phyloP scores from a whole-genome alignment of 306 rosid species.

The Casuarina glauca region DNA sequence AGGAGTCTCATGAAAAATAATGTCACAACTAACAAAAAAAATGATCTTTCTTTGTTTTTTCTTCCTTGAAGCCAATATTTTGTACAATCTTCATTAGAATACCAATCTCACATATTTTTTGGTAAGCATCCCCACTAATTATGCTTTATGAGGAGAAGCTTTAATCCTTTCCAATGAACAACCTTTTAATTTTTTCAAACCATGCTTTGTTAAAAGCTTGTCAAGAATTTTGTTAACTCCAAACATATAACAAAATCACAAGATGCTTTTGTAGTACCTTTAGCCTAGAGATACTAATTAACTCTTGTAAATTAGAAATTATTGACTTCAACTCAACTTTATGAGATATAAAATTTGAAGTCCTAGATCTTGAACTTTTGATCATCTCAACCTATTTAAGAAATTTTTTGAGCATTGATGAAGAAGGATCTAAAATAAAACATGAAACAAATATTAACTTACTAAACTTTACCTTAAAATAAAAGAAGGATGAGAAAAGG shows the following conservation, averaged over 20 bases:
- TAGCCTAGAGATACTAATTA: slow-evolving; percentile 73
- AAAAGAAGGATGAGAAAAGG: not conserved
- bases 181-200: slow-evolving; percentile 88
- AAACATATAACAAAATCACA: slow-evolving; percentile 61
- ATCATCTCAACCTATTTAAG: slow-evolving; percentile 71
- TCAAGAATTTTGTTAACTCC: slow-evolving; percentile 69
- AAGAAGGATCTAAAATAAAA: slow-evolving; percentile 69
- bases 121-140: slow-evolving; percentile 92
- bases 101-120: slow-evolving; percentile 80
- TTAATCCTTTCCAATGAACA: slow-evolving; percentile 85
- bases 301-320: slow-evolving; percentile 59
- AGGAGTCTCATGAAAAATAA: too few species aligned
- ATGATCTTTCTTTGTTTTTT: too few species aligned
- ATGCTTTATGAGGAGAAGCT: slow-evolving; percentile 96
- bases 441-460: not conserved
- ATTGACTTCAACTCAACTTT: slow-evolving; percentile 62
- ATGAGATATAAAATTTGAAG: slow-evolving; percentile 78
- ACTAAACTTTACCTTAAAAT: not conserved
- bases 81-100: slow-evolving; percentile 81
- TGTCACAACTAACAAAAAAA: too few species aligned
- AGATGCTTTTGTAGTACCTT: slow-evolving; percentile 74
- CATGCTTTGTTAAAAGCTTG: slow-evolving; percentile 76
- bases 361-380: slow-evolving; percentile 75
- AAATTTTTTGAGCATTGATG: slow-evolving; percentile 69
- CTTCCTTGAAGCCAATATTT: slow-evolving; percentile 75